These are phyloP conservation scores for Albifimbria verrucaria DNA, from an alignment of 2,329 filamentous ascomycete genomes.

Conservation along the genomic window DNA sequence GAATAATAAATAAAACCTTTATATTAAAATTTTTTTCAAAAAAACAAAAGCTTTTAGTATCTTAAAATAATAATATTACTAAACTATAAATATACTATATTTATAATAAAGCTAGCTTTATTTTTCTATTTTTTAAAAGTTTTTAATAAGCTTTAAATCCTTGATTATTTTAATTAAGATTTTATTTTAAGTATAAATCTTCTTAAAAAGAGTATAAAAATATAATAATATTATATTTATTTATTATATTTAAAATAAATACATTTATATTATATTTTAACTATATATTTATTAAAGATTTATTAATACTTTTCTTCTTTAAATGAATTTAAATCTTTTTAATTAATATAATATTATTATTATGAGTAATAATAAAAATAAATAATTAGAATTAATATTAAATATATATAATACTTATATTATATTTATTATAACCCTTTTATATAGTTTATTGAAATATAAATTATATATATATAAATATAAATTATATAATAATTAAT, in stretches of 20 bases:
- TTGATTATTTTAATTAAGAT: neutral
- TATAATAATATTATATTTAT: too few species aligned
- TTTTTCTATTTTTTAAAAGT: too few species aligned
- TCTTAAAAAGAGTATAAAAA: neutral
- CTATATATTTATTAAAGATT: too few species aligned
- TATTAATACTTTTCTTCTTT: too few species aligned
- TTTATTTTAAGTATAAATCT: slow-evolving; percentile 1
- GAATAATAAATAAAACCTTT: neutral
- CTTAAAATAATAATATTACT: slow-evolving; percentile 2
- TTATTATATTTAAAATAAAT: too few species aligned
- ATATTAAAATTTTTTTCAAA: neutral
- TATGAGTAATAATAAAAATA: neutral
- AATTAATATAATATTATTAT: too few species aligned
- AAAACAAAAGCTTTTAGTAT: neutral
- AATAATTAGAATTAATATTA: slow-evolving; percentile 3
- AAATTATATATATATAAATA: neutral
- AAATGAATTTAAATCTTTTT: too few species aligned
- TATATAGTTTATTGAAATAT: neutral
- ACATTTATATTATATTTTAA: neutral
- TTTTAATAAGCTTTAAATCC: neutral
- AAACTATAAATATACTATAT: too few species aligned
- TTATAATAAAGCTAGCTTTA: too few species aligned
- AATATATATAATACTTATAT: neutral
- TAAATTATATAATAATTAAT: slow-evolving; percentile 2
- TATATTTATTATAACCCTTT: too few species aligned